phyloP scores from a whole-genome alignment of 2,329 filamentous ascomycete genomes.

The Aspergillus glaucus region DNA sequence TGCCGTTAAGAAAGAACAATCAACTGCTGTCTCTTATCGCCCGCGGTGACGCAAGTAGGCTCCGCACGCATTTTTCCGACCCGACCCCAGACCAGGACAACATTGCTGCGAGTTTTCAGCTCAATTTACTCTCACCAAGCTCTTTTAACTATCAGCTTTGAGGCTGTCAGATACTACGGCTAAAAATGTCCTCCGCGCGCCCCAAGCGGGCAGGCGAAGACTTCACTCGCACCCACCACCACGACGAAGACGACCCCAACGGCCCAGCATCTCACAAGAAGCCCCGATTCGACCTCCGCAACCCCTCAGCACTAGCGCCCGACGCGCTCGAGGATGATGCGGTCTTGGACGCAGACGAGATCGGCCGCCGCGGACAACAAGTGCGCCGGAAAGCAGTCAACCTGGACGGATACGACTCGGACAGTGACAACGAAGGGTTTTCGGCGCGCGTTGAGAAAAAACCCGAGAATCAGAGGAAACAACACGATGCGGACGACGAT shows the following conservation, averaged over 20 bases:
- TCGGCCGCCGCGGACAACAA: constrained; percentile 63
- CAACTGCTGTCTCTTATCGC: constrained; percentile 10
- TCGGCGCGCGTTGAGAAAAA: constrained; percentile 63
- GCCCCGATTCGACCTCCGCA: constrained; percentile 87
- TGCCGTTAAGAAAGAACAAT: no score
- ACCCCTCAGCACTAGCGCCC: constrained; percentile 83
- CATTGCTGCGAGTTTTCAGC: not conserved
- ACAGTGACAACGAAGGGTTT: constrained; percentile 86
- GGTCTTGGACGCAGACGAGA: constrained; percentile 85
- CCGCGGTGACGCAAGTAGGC: constrained; percentile 32
- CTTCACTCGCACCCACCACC: constrained; percentile 68
- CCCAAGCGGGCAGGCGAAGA: constrained; percentile 79
- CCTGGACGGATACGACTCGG: constrained; percentile 92
- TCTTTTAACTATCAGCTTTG: not conserved
- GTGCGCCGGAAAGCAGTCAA: constrained; percentile 93
- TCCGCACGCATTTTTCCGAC: constrained; percentile 35
- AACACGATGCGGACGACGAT: constrained; percentile 38
- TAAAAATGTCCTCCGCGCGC: constrained; percentile 56
- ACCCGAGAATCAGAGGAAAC: constrained; percentile 31
- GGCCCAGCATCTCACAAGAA: constrained; percentile 59
- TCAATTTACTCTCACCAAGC: not conserved
- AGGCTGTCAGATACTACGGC: not conserved
- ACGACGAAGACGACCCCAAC: constrained; percentile 42
- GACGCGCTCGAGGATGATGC: constrained; percentile 69
- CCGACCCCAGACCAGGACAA: constrained; percentile 25